Evolutionary conservation across 2,329 filamentous ascomycete species (phyloP), one percentile per base, ranked within the genome.

Genomic region (Dothistroma pini): DNA sequence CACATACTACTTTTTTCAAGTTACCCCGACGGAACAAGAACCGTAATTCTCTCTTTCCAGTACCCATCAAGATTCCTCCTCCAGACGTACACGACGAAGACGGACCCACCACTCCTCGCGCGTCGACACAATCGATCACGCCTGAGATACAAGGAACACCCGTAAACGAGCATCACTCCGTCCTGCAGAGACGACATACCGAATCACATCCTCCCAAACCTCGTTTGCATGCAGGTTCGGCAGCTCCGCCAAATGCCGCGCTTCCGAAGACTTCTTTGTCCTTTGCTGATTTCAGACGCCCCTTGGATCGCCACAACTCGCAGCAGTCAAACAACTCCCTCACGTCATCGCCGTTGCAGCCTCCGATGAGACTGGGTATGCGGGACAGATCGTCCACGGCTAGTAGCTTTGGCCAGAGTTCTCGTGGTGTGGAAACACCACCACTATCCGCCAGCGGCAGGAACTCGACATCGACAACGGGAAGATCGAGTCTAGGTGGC

Each of bases 401-500:
- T 79, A 93, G 90, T 70, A 97, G 93, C 0, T 76, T 93, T 49
- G 86, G 88, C 19, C 86, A 89, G 65, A 83, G 85, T 57, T 90
- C 88, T 0, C 86, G 87, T 57, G 90, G 91, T 63, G 85, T 89
- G 35, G 85, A 87, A 57, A 86, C 88, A 2, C 86, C 87, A 4
- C 84, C 86, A n/a, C 71, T 75, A 10, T 77, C 75, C 4, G 81
- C 80, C 2, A 80, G 77, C 64, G 81, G 79, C 3, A 83, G 92
- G 56, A 93, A 86, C 6, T 96, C 93, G 0, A 91, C 89, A 0
- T 96, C 91, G 0, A 93, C 89, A 0, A 83, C 79, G n/a, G 92
- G 93, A 5, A 85, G 95, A 58, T 95, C 93, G 76, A 97, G 93
- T 75, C 91, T 99, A 69, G 91, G 93, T 57, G 95, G 96, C 67